Evolutionary conservation across 2,329 filamentous ascomycete genomes (phyloP).

Genomic region (Shiraia bambusicola): DNA sequence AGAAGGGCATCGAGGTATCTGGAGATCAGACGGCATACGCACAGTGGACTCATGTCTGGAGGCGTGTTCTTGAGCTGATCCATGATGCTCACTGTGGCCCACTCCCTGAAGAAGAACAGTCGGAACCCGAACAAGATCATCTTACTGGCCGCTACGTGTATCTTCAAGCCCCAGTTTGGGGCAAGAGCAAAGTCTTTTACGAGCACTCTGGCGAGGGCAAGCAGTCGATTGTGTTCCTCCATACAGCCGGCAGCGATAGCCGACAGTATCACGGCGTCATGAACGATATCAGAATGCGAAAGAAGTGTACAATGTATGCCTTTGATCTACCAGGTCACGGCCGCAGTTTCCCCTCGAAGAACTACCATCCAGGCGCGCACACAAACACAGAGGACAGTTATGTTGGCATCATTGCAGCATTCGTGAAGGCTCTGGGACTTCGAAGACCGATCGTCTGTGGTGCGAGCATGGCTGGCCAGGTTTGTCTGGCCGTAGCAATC

Average conservation of each 20-base stretch:
- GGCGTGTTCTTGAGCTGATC: conserved; percentile 51
- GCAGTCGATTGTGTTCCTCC: conserved; percentile 50
- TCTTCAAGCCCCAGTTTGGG: conserved; percentile 51
- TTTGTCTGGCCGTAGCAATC: conserved; percentile 51
- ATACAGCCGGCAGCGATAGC: conserved; percentile 51
- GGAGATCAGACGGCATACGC: conserved; percentile 50
- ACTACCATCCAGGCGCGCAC: conserved; percentile 48
- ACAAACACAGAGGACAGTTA: conserved; percentile 53
- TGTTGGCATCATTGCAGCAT: conserved; percentile 48
- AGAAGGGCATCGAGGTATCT: conserved; percentile 51
- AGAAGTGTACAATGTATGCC: conserved; percentile 53
- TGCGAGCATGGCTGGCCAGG: conserved; percentile 55
- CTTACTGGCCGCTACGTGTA: conserved; percentile 53
- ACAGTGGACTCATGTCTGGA: conserved; percentile 51
- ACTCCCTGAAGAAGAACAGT: conserved; percentile 44
- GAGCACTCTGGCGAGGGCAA: conserved; percentile 51
- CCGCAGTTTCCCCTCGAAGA: conserved; percentile 49
- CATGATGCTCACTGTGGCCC: conserved; percentile 52
- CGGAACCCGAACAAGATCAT: conserved; percentile 44
- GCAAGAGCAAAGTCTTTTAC: conserved; percentile 53
- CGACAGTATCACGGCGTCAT: conserved; percentile 56
- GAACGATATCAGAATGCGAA: conserved; percentile 51
- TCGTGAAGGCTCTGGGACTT: conserved; percentile 48
- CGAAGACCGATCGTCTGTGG: conserved; percentile 53
- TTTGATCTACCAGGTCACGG: conserved; percentile 56